These are phyloP conservation scores for Exophiala sp. DNA, from an alignment of 2,329 filamentous ascomycete genomes.

Conservation along the genomic window DNA sequence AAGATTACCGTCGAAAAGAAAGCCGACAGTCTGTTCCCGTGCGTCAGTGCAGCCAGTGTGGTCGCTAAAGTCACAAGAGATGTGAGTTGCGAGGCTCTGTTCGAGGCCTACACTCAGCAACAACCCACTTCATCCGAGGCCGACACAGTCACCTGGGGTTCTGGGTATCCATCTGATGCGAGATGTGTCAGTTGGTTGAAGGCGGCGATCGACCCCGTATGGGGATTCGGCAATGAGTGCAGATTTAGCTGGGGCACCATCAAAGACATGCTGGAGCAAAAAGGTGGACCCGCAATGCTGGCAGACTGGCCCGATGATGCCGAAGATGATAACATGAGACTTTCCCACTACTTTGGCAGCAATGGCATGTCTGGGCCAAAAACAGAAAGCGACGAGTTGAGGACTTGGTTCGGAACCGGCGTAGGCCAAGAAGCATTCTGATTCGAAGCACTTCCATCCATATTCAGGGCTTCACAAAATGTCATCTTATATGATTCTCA, in stretches of 20 bases:
- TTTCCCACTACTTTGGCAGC: conserved; percentile 69
- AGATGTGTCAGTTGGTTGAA: conserved; percentile 79
- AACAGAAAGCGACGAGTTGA: conserved; percentile 66
- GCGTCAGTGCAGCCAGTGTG: conserved; percentile 88
- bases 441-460: background rate
- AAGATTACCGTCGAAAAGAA: conserved; percentile 80
- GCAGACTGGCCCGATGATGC: conserved; percentile 82
- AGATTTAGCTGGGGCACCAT: conserved; percentile 94
- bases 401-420: conserved; percentile 69
- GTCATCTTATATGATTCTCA: background rate
- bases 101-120: conserved; percentile 50
- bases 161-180: conserved; percentile 86
- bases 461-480: background rate
- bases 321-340: conserved; percentile 61
- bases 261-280: conserved; percentile 82
- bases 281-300: conserved; percentile 57
- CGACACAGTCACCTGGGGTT: conserved; percentile 66
- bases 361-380: conserved; percentile 39
- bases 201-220: conserved; percentile 83
- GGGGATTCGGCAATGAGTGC: conserved; percentile 92
- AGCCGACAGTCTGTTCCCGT: conserved; percentile 87
- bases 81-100: conserved; percentile 77
- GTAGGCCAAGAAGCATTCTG: conserved; percentile 27
- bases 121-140: conserved; percentile 25
- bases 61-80: conserved; percentile 96